Percentiles rank a stretch among this genome's conserved stretches.
Conservation (phyloP, 768 basidiomycete genomes). For the Pleurotus platypus region DNA sequence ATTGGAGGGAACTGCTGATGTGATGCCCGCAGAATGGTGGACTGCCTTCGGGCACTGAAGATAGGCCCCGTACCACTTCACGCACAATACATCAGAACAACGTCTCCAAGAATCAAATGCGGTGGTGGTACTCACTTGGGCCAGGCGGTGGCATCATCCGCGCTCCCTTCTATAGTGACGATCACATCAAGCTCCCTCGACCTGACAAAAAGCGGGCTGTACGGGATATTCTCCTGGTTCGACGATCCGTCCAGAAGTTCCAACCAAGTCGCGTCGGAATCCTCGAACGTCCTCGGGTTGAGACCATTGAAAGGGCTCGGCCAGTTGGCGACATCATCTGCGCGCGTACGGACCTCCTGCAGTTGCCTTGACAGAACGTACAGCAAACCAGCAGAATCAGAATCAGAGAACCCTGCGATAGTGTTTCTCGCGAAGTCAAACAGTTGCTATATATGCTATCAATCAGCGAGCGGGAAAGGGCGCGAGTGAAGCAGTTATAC, state of each 20-base stretch:
- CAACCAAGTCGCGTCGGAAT: constrained; percentile 48
- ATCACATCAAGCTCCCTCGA: constrained; percentile 70
- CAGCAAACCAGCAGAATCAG: constrained; percentile 37
- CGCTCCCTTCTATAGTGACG: constrained; percentile 67
- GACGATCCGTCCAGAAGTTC: constrained; percentile 71
- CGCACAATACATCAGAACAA: too few relatives aligned
- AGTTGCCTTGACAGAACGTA: constrained; percentile 48
- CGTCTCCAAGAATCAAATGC: too few relatives aligned
- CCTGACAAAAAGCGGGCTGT: constrained; percentile 68
- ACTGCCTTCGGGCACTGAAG: constrained; percentile 39
- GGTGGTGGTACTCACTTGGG: constrained; percentile 48
- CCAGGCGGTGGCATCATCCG: constrained; percentile 57
- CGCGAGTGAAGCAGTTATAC: constrained; percentile 23
- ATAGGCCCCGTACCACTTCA: constrained; percentile 52
- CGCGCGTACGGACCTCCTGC: constrained; percentile 43
- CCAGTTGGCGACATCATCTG: constrained; percentile 66
- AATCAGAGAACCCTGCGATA: constrained; percentile 32
- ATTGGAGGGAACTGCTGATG: constrained; percentile 67
- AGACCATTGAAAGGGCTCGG: constrained; percentile 57
- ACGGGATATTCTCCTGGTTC: constrained; percentile 68
- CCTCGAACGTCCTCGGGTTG: constrained; percentile 45
- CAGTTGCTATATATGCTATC: constrained; percentile 34
- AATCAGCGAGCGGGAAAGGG: not conserved
- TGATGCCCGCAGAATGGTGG: constrained; percentile 38
- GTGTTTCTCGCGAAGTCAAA: constrained; percentile 41